A percentile compares a stretch with the other conserved stretches of the same genome.
phyloP scores from a whole-genome alignment of 495 filamentous ascomycete species.

The Chaetomium cochliodes region DNA sequence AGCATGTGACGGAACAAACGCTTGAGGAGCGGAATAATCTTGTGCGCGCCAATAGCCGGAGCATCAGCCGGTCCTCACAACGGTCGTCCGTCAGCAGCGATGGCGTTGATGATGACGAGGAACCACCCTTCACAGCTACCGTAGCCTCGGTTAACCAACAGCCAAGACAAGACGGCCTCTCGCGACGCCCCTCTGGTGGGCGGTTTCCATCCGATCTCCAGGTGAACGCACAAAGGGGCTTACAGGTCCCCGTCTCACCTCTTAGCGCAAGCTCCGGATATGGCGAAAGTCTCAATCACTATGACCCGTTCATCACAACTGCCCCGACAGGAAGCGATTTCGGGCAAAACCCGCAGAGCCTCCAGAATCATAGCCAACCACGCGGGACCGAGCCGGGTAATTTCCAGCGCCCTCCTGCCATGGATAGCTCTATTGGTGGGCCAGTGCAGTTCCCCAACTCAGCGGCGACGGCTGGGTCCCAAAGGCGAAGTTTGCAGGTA shows the following conservation, averaged over 20 bases:
- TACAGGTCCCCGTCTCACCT: slow-evolving; percentile 71
- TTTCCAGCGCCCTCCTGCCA: background rate
- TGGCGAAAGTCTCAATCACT: slow-evolving; percentile 49
- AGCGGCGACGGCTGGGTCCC: background rate
- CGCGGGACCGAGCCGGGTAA: background rate
- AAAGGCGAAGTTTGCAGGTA: background rate
- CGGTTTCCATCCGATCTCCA: slow-evolving; percentile 86
- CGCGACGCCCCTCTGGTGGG: slow-evolving; percentile 75
- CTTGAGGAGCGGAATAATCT: slow-evolving; percentile 86
- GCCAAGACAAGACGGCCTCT: slow-evolving; percentile 47
- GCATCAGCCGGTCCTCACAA: slow-evolving; percentile 66
- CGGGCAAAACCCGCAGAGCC: slow-evolving; percentile 21
- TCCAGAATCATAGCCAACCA: slow-evolving; percentile 7
- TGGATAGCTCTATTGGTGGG: background rate
- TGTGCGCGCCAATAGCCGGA: slow-evolving; percentile 73
- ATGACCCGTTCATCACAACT: slow-evolving; percentile 55
- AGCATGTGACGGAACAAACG: slow-evolving; percentile 78
- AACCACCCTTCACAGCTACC: slow-evolving; percentile 64
- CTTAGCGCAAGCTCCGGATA: slow-evolving; percentile 73
- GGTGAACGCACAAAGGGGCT: slow-evolving; percentile 66
- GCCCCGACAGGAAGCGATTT: slow-evolving; percentile 52
- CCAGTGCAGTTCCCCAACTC: background rate
- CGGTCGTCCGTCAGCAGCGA: slow-evolving; percentile 68
- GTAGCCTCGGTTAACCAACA: slow-evolving; percentile 49
- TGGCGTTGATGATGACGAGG: slow-evolving; percentile 81